Percentiles rank a stretch among this genome's conserved stretches.
Conservation (phyloP, 345 rosid genomes). For the Citrus unshiu region DNA sequence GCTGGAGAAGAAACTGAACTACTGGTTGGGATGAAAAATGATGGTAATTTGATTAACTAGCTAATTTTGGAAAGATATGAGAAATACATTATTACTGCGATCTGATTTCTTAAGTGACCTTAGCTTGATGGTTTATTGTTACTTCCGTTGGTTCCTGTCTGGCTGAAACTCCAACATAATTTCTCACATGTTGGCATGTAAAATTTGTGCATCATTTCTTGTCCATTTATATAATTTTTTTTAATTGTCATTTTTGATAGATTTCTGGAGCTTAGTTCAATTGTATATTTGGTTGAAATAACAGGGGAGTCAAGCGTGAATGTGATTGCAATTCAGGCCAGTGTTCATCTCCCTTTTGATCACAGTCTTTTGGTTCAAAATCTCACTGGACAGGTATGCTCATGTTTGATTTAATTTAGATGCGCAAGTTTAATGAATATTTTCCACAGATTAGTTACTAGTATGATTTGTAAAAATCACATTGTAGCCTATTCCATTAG, state of each 20-base stretch:
- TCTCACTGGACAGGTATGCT: conserved; percentile 74
- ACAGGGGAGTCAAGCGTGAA: conserved; percentile 61
- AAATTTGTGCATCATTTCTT: neutral
- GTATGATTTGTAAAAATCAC: too few relatives aligned
- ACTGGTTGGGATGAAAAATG: conserved; percentile 73
- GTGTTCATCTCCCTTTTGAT: conserved; percentile 79
- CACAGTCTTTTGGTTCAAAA: conserved; percentile 71
- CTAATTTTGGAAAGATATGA: neutral
- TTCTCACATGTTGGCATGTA: neutral
- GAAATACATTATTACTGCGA: neutral
- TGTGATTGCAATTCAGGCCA: conserved; percentile 68
- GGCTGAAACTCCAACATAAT: neutral
- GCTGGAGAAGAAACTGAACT: conserved; percentile 84
- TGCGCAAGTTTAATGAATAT: neutral
- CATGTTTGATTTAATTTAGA: conserved; percentile 11
- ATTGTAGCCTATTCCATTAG: too few relatives aligned
- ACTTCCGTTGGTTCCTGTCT: neutral
- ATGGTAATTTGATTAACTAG: conserved; percentile 46
- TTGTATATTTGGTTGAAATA: conserved; percentile 16
- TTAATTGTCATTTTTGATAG: neutral
- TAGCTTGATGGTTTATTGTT: neutral
- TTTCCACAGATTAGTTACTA: neutral
- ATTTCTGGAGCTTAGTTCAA: conserved; percentile 8
- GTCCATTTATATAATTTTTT: too few relatives aligned
- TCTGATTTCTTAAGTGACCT: neutral